Base-by-base conservation (phyloP, 139 green algal genomes). In the Chlorella sorokiniana region DNA sequence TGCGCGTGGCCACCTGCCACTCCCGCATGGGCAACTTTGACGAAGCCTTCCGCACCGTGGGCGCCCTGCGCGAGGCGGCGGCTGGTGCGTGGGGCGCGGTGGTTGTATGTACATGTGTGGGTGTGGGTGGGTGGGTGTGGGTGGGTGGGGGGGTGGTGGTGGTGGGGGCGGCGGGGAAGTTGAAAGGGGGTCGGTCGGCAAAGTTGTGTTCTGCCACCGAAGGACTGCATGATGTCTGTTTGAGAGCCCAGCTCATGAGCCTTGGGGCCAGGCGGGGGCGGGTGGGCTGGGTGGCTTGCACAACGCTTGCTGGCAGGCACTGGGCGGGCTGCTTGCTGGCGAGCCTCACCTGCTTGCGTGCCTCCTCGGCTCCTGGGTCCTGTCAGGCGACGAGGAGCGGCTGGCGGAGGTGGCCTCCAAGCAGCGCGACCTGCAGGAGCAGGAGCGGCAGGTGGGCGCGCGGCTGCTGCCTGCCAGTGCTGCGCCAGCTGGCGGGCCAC, bases 1-100 rank as follows among this genome's bases (percentile, higher is more conserved):
- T 90, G 33, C 64, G 87, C 5, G 81, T 81, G 37, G 81, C 85
- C 18, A 90, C 87, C 14, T 88, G 81, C 41, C 69, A 83, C 42
- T 62, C 59, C 35, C 35, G 73, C 25, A 51, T 79, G 38, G 73
- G 73, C 27, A 27, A 79, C 37, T 79, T 79, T 79, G 73, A 79
- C 37, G 73, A 79, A 29, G 73, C 73, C 3, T 79, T 79, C 37
- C 25, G 14, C 37, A 69, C 33, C 52, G 52, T 79, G 52, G 59
- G 9, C 4, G 42, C 41, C 37, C 54, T 79, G 52, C 51, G 73
- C 3, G 51, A 37, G 20, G 16, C 40, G 37, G 54, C 54, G 1
- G 48, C 71, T 52, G 71, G 71, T 78, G 69, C 0, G 64, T 7
- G 52, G 22, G 27, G n/a, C n/a, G n/a, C n/a, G n/a, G n/a, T n/a